Conservation (phyloP, 2,329 filamentous ascomycete genomes). For the Botrytis elliptica region DNA sequence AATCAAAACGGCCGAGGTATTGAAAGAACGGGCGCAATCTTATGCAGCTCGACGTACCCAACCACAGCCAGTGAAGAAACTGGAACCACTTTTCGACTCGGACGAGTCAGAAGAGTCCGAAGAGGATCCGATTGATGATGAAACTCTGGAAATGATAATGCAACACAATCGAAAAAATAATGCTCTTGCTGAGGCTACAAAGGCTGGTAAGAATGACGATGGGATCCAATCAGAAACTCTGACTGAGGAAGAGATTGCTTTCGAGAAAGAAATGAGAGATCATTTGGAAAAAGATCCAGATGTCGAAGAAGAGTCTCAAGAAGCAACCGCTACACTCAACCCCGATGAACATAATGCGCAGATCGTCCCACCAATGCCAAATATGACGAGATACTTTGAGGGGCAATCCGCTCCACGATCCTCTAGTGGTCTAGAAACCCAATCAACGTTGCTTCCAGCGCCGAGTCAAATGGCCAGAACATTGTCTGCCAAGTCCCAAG, state of each 20-base stretch:
- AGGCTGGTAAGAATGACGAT: background rate
- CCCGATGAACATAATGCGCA: slow-evolving; percentile 12
- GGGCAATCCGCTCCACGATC: background rate
- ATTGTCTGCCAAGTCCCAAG: background rate
- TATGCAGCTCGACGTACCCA: background rate
- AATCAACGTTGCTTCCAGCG: background rate
- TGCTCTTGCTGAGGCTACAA: background rate
- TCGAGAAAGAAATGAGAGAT: background rate
- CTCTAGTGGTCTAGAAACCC: background rate
- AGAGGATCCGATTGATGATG: slow-evolving; percentile 28
- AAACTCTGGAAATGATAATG: background rate
- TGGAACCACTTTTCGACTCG: background rate
- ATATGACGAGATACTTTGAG: slow-evolving; percentile 9
- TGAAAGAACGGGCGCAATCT: background rate
- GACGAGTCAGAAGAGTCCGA: slow-evolving; percentile 23
- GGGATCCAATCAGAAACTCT: background rate
- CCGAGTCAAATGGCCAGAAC: background rate
- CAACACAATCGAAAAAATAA: background rate
- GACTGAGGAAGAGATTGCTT: background rate
- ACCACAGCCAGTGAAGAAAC: background rate
- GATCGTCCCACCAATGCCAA: background rate
- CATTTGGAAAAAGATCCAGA: background rate
- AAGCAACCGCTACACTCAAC: background rate
- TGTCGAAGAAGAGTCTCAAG: background rate
- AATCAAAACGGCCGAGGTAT: background rate